Percentiles rank a stretch among this genome's conserved stretches.
These are phyloP conservation scores for Exophiala sp. DNA, from an alignment of 2,329 filamentous ascomycete genomes.

Conservation along the genomic window DNA sequence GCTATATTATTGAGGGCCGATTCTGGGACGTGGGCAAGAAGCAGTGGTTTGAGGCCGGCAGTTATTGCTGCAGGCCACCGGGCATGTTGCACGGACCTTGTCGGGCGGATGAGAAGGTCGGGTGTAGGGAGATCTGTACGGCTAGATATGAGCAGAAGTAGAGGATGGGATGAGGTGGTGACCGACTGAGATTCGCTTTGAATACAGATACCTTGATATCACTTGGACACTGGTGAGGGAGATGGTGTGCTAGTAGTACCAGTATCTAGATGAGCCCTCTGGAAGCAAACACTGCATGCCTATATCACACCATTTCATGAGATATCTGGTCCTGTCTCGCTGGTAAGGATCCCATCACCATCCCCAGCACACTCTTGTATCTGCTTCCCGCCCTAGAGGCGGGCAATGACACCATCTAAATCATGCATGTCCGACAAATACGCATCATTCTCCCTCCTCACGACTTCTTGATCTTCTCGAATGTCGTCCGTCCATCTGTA, in stretches of 20 bases:
- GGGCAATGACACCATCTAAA: neutral
- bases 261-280: too few relatives aligned
- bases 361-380: too few relatives aligned
- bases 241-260: too few relatives aligned
- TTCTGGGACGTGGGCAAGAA: slow-evolving; percentile 8
- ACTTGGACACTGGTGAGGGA: too few relatives aligned
- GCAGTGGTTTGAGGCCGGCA: slow-evolving; percentile 8
- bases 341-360: too few relatives aligned
- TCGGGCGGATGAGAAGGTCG: slow-evolving; percentile 4
- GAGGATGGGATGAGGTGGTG: neutral
- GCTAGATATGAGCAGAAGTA: slow-evolving; percentile 8
- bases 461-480: slow-evolving; percentile 42
- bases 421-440: slow-evolving; percentile 28
- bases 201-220: too few relatives aligned
- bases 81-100: slow-evolving; percentile 8
- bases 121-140: slow-evolving; percentile 3
- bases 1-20: slow-evolving; percentile 6
- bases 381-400: too few relatives aligned
- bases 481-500: slow-evolving; percentile 50
- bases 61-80: slow-evolving; percentile 9
- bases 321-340: too few relatives aligned
- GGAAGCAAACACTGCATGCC: too few relatives aligned
- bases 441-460: slow-evolving; percentile 40
- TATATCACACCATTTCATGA: too few relatives aligned
- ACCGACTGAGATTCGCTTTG: too few relatives aligned